A percentile compares a stretch with the other conserved stretches of the same genome.
Evolutionary conservation across 441 rosid genomes (phyloP).

Genomic region (Adansonia rubrostipa): DNA sequence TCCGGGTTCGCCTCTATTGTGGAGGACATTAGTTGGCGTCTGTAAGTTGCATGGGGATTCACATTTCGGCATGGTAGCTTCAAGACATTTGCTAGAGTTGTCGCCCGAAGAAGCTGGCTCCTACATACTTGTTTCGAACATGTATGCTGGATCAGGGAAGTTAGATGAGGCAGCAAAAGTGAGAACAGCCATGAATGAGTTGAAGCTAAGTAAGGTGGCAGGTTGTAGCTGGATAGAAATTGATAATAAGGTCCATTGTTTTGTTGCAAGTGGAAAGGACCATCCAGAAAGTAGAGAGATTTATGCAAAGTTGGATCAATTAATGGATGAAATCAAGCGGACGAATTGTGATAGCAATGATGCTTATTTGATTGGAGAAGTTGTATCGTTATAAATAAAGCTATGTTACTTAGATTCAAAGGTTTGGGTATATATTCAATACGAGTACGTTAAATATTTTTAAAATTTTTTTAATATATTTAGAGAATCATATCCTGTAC

Average conservation of each 20-base stretch:
- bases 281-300: conserved; percentile 40
- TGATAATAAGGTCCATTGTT: conserved; percentile 29
- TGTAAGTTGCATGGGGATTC: conserved; percentile 27
- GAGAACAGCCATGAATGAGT: conserved; percentile 33
- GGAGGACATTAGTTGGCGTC: conserved; percentile 34
- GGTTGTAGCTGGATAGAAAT: conserved; percentile 40
- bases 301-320: conserved; percentile 33
- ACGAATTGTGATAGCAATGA: conserved; percentile 10
- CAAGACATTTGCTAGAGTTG: conserved; percentile 33
- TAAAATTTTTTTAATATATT: too few relatives aligned
- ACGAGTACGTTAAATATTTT: too few relatives aligned
- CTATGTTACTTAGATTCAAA: too few relatives aligned
- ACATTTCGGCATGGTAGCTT: conserved; percentile 28
- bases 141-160: conserved; percentile 31
- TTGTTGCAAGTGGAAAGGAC: conserved; percentile 33
- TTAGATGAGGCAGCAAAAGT: conserved; percentile 31
- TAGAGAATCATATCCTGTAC: too few relatives aligned
- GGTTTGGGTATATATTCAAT: too few relatives aligned
- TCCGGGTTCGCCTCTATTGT: conserved; percentile 25
- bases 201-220: conserved; percentile 32
- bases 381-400: background rate
- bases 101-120: conserved; percentile 35
- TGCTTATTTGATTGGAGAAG: conserved; percentile 17
- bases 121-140: conserved; percentile 36
- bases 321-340: conserved; percentile 35